Evolutionary conservation across 1,284 basidiomycete genomes (phyloP).

Genomic region (Cutaneotrichosporon spelunceum): DNA sequence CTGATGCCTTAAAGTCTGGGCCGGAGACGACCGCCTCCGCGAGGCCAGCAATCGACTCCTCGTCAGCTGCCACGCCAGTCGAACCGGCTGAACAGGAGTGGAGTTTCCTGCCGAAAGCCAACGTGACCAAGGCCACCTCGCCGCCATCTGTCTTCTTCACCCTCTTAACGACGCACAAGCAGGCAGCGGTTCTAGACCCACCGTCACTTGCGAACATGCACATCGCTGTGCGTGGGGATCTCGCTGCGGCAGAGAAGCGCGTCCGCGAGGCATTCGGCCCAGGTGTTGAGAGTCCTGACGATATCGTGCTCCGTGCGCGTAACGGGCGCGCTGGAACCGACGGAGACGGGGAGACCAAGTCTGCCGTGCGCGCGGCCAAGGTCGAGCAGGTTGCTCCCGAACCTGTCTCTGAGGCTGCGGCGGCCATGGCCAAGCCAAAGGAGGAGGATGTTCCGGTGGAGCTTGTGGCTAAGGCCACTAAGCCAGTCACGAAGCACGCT

Average conservation of each 20-base stretch:
- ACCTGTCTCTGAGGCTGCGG: conserved; percentile 5
- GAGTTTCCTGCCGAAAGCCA: conserved; percentile 5
- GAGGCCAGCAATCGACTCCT: background rate
- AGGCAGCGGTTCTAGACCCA: conserved; percentile 12
- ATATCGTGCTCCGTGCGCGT: conserved; percentile 54
- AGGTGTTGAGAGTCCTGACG: conserved; percentile 55
- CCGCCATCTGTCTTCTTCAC: conserved; percentile 43
- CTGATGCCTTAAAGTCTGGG: conserved; percentile 9
- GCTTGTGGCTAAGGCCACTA: background rate
- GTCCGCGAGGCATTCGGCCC: conserved; percentile 39
- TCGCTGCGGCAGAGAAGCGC: conserved; percentile 27
- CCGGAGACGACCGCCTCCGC: background rate
- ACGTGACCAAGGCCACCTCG: background rate
- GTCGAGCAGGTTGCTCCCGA: conserved; percentile 11
- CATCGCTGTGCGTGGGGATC: conserved; percentile 34
- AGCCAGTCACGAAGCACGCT: background rate
- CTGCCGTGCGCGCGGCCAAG: conserved; percentile 14
- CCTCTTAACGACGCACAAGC: conserved; percentile 37
- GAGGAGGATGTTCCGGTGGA: background rate
- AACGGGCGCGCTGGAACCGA: conserved; percentile 49
- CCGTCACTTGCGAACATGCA: conserved; percentile 30
- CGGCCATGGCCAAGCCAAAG: conserved; percentile 8
- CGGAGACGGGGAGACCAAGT: conserved; percentile 20
- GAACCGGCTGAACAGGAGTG: conserved; percentile 14
- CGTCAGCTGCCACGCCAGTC: conserved; percentile 12